Conservation (phyloP, 2,329 filamentous ascomycete species). For the Shiraia sp. region DNA sequence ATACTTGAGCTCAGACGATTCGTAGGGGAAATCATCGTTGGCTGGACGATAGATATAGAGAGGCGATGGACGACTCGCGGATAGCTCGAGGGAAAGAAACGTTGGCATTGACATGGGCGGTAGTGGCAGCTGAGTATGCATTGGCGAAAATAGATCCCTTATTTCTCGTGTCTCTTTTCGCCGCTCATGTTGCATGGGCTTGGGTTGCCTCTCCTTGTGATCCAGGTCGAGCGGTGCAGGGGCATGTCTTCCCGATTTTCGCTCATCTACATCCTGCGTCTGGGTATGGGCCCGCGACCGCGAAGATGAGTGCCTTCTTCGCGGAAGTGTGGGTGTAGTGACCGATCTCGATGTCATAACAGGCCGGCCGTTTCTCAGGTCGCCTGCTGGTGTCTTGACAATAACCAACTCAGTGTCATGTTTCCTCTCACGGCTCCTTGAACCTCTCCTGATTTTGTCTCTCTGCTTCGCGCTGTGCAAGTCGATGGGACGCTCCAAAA, state of each 20-base stretch:
- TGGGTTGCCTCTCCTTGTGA: conserved; percentile 32
- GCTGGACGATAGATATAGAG: conserved; percentile 65
- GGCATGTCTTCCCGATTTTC: conserved; percentile 20
- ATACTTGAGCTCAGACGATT: conserved; percentile 89
- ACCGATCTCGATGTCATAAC: conserved; percentile 37
- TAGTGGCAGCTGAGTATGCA: conserved; percentile 56
- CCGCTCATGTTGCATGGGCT: conserved; percentile 34
- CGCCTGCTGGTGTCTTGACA: conserved; percentile 31
- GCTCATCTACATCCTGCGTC: conserved; percentile 26
- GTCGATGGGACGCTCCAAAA: conserved; percentile 25
- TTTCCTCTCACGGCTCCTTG: conserved; percentile 12
- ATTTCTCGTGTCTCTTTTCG: conserved; percentile 27
- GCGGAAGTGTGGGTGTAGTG: conserved; percentile 44
- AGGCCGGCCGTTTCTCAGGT: conserved; percentile 35
- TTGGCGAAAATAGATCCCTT: conserved; percentile 44
- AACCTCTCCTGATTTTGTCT: conserved; percentile 1
- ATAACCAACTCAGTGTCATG: conserved; percentile 36
- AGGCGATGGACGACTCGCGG: conserved; percentile 63
- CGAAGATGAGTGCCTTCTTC: conserved; percentile 42
- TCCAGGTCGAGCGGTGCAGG: conserved; percentile 42
- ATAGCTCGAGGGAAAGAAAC: conserved; percentile 67
- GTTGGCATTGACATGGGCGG: conserved; percentile 67
- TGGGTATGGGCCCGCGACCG: conserved; percentile 20
- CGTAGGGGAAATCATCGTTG: conserved; percentile 72
- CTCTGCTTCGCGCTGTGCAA: conserved; percentile 8